A percentile compares a stretch with the other conserved stretches of the same genome.
phyloP scores from a whole-genome alignment of 1,139 yeast species.

The Spencermartinsiella ligniputridi region DNA sequence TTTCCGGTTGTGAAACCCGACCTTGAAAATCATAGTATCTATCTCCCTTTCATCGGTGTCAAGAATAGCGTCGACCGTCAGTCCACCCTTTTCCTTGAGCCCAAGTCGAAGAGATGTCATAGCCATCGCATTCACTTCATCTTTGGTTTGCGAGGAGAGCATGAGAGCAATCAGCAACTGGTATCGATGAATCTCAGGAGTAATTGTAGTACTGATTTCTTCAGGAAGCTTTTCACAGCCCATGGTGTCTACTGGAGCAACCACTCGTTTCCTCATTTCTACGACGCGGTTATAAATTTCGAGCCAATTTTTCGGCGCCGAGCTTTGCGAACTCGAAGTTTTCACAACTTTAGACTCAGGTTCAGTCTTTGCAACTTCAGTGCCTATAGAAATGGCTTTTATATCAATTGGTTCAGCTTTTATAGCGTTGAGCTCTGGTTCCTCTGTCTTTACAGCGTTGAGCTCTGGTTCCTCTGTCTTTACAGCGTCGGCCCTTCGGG shows the following conservation, averaged over 20 bases:
- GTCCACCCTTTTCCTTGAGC: slow-evolving; percentile 27
- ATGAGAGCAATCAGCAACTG: slow-evolving; percentile 75
- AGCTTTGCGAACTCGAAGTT: too few species aligned
- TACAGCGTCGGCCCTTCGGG: too few species aligned
- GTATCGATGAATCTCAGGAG: slow-evolving; percentile 50
- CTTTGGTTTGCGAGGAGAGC: slow-evolving; percentile 91
- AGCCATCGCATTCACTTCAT: slow-evolving; percentile 74
- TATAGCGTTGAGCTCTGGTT: too few species aligned
- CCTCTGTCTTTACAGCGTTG: too few species aligned
- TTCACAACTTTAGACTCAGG: too few species aligned
- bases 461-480: too few species aligned
- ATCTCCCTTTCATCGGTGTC: slow-evolving; percentile 52
- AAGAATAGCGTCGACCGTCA: slow-evolving; percentile 38
- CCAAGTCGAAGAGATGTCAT: slow-evolving; percentile 54
- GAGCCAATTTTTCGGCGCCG: slow-evolving; percentile 29
- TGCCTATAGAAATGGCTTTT: slow-evolving; percentile 9
- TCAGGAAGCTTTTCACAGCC: slow-evolving; percentile 79
- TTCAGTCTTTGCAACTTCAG: too few species aligned
- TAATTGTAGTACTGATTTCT: slow-evolving; percentile 20
- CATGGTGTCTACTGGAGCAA: slow-evolving; percentile 83
- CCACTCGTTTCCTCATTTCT: slow-evolving; percentile 55
- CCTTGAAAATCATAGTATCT: slow-evolving; percentile 65
- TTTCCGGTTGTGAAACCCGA: slow-evolving; percentile 84
- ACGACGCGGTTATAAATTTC: slow-evolving; percentile 60
- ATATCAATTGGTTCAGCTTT: slow-evolving; percentile 6